Evolutionary conservation across 2,329 filamentous ascomycete species (phyloP), one percentile per base, ranked within the genome.

Genomic region (Colletotrichum melonis): DNA sequence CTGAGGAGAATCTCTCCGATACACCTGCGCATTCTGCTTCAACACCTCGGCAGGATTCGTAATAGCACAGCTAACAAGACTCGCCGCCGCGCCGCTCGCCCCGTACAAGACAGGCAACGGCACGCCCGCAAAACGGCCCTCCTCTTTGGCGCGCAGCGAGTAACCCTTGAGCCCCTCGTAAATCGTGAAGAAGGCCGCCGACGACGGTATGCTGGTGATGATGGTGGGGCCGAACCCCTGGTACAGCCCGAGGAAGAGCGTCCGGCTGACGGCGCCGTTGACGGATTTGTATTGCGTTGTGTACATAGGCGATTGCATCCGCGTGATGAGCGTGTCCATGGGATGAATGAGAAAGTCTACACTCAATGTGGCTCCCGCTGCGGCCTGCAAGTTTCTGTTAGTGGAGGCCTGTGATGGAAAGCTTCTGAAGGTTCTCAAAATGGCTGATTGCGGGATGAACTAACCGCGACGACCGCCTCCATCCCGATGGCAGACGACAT

Each of bases 21-120:
- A 65, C 6, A 76, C 68, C 58, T 76, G 75, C 22, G 75, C 75
- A 22, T 76, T 76, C 70, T 76, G 75, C 62, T 76, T 76, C 46
- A 76, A 24, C 14, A 76, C 75, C 58, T 76, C 75, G 19, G 75
- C 75, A 4, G 75, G 75, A 14, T 74, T 74, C 58, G 69, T 67
- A 1, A 76, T 75, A 46, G 73, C 75, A 32, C 75, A 76, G 49
- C 64, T 67, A 22, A 74, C 75, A 14, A 74, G 62, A 26, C 75
- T 74, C 1, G 73, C 75, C 14, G 63, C 71, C 9, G 76, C 76
- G 52, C 76, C 74, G 52, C 75, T 73, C 5, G 69, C n/a, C 0
- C 67, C 76, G 19, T 76, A 62, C 8, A 59, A 64, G 4, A 76
- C 35, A 1, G 75, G 68, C 11, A 68, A 58, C 1, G 76, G 75